phyloP scores from a whole-genome alignment of 371 early-diverging fungal genomes.

The Funneliformis caledonium region DNA sequence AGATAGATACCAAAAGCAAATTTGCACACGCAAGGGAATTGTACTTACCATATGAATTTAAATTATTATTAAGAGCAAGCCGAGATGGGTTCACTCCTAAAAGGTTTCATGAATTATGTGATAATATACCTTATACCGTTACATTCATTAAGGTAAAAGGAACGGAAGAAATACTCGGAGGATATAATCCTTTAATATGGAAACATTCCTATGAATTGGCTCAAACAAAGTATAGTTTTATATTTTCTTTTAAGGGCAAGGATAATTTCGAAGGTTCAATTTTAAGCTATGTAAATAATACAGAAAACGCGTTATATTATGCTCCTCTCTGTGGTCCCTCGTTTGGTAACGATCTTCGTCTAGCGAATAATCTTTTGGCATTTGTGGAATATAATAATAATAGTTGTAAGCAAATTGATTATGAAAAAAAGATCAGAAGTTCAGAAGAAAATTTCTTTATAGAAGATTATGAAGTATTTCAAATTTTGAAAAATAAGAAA shows the following conservation, averaged over 20 bases:
- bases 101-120: constrained; percentile 18
- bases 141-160: background rate
- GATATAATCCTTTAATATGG: constrained; percentile 18
- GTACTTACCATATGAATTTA: constrained; percentile 9
- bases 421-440: constrained; percentile 5
- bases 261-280: background rate
- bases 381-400: background rate
- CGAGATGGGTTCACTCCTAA: constrained; percentile 9
- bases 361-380: background rate
- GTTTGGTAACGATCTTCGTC: background rate
- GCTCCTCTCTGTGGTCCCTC: background rate
- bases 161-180: constrained; percentile 15
- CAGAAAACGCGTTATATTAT: background rate
- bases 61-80: constrained; percentile 20
- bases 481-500: background rate
- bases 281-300: background rate
- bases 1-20: no score
- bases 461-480: constrained; percentile 34
- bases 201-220: background rate
- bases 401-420: background rate
- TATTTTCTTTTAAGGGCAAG: constrained; percentile 9
- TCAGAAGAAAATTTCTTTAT: background rate
- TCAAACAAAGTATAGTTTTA: constrained; percentile 31
- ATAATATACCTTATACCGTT: background rate
- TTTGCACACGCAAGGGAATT: no score